A percentile compares a stretch with the other conserved stretches of the same genome.
These are phyloP conservation scores for Harrya chromipes DNA, from an alignment of 768 basidiomycete genomes.

Conservation along the genomic window DNA sequence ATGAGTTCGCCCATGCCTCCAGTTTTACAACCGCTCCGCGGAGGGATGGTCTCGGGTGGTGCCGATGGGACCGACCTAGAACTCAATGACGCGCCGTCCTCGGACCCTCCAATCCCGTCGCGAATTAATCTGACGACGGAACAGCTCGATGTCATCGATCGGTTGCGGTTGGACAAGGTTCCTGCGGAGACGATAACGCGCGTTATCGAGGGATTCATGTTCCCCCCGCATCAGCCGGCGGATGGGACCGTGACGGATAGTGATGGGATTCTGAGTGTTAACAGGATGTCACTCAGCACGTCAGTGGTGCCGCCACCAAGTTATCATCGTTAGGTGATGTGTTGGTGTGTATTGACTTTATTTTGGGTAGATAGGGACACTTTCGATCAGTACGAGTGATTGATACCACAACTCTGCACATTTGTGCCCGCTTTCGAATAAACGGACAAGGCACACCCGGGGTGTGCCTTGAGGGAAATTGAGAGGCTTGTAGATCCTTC, in stretches of 20 bases:
- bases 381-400: no score
- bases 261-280: slow-evolving; percentile 2
- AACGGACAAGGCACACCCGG: no score
- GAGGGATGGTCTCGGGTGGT: neutral
- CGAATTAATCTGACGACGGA: slow-evolving; percentile 8
- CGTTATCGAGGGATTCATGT: slow-evolving; percentile 11
- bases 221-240: neutral
- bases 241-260: neutral
- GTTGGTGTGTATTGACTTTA: no score
- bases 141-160: slow-evolving; percentile 14
- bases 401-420: no score
- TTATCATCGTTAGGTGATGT: slow-evolving; percentile 5
- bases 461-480: no score
- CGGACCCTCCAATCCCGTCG: neutral
- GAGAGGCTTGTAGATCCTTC: no score
- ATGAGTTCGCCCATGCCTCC: neutral
- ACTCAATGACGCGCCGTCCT: neutral
- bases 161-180: slow-evolving; percentile 3
- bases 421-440: no score
- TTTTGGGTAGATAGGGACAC: no score
- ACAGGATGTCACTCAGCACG: no score
- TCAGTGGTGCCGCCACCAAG: slow-evolving; percentile 16
- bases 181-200: slow-evolving; percentile 16
- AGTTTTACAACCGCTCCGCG: slow-evolving; percentile 5
- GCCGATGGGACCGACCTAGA: no score